Base-by-base conservation (phyloP, 2,329 filamentous ascomycete species). In the Curvularia verruculosa region DNA sequence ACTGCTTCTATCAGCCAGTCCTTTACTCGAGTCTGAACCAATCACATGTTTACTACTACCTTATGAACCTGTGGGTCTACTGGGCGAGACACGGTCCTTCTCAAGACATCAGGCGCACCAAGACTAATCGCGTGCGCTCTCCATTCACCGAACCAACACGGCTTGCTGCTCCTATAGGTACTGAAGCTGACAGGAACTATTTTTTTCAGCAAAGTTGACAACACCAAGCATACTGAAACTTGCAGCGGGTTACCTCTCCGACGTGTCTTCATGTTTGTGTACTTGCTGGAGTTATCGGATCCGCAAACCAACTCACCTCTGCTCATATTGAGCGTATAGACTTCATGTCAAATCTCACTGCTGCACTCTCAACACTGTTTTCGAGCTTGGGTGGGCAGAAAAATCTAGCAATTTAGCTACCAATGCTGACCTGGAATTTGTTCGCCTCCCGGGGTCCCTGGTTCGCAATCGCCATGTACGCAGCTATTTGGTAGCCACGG, bases 341-440 rank as follows among this genome's bases (percentile, higher is more conserved):
- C 55, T 68, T 81, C 53, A 54, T 72, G 77, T 3, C 81, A 84
- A 49, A 85, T 77, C 69, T 80, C 85, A 29, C 28, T 12, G 9
- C n/a, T n/a, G n/a, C n/a, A n/a, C 52, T 1, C 74, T 85, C 9
- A 84, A 85, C 57, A 78, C 84, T 43, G 83, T 86, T 57, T 81
- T 78, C 45, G 77, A 77, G 31, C 69, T 85, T 5, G 81, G 81
- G 0, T 83, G 84, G 53, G 83, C 82, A 2, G n/a, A 63, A 77
- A 13, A 81, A 0, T 83, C 83, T 56, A 82, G 83, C 1, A 81
- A 81, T 59, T 72, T 85, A 24, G 71, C 72, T 15, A 73, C 78
- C 6, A 82, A 85, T 54, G 70, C 74, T 12, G 83, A 85, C 58
- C 48, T 81, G 1, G 77, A 79, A 68, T 82, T 64, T 77, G n/a